A percentile compares a stretch with the other conserved stretches of the same genome.
Evolutionary conservation across 768 basidiomycete species (phyloP).

Genomic region (Pleurotus djamor): DNA sequence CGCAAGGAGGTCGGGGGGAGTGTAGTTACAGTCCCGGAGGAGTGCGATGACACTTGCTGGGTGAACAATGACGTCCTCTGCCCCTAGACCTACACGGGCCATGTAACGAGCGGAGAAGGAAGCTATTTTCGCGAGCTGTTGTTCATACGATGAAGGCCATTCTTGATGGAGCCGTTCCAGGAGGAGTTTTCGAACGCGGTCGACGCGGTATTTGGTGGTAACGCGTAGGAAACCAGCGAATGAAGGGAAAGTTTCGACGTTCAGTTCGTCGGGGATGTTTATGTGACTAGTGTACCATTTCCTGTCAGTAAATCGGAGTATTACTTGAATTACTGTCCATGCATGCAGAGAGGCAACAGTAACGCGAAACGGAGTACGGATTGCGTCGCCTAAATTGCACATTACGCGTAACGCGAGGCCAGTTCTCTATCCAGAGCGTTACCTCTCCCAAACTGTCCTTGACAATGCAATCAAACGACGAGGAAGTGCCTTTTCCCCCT

Average conservation of each 20-base stretch:
- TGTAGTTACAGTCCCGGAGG: not conserved
- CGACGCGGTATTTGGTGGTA: slow-evolving; percentile 1
- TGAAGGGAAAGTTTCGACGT: not conserved
- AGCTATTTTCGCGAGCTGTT: not conserved
- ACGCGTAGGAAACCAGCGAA: slow-evolving; percentile 3
- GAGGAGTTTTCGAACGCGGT: not conserved
- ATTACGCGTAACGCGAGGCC: not conserved
- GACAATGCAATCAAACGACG: too few species aligned
- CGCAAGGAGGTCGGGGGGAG: not conserved
- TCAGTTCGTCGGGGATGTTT: slow-evolving; percentile 5
- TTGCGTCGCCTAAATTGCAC: not conserved
- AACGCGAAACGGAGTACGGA: not conserved
- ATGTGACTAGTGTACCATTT: not conserved
- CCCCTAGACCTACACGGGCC: not conserved
- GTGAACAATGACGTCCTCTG: slow-evolving; percentile 2
- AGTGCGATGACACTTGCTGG: slow-evolving; percentile 4
- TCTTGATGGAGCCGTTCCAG: not conserved
- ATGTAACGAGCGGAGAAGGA: not conserved
- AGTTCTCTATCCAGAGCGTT: too few species aligned
- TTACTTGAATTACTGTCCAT: too few species aligned
- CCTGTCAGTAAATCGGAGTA: too few species aligned
- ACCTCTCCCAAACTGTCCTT: too few species aligned
- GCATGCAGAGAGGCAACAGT: too few species aligned
- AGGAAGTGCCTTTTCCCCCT: too few species aligned
- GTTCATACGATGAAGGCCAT: slow-evolving; percentile 1